Base-by-base conservation (phyloP, 1,284 basidiomycete species). In the Stygiomarasmius scandens region DNA sequence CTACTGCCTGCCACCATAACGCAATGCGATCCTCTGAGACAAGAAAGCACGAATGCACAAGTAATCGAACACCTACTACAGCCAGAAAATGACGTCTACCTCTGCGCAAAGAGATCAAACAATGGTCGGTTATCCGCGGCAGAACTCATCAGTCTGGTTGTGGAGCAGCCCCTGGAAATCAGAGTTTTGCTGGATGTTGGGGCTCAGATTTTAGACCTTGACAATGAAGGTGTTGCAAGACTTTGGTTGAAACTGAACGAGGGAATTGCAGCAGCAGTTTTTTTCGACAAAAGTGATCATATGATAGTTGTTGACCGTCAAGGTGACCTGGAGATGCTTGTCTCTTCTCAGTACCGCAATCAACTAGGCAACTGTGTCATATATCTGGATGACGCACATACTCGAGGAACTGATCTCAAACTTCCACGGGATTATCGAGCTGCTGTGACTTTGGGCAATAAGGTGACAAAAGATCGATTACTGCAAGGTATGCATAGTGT, bases 121-220 rank as follows among this genome's bases (percentile, higher is more conserved):
- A 71, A 68, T 1, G 62, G 65, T 5, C 64, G 63, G 12, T 61
- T 66, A 6, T 69, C 66, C 0, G 71, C 74, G 0, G 25, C n/a
- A 0, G 65, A 71, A 25, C 72, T 81, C 56, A 55, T 85, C 1
- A 12, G 69, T 0, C 55, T 68, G 6, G 16, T 84, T 2, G 66
- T 70, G 1, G 4, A 52, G 0, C 72, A 79, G 56, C 44, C 58
- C 0, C 76, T 74, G 0, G 63, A 71, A 14, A n/a, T 82, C 20
- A 72, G 69, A 9, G 79, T 84, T 1, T 61, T 84, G n/a, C 66
- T 85, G 16, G 82, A 84, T 41, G 79, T 84, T 12, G 83, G 83
- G 0, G 82, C 83, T 0, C 84, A 85, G 58, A 81, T 85, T 68
- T 66, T 85, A 8, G 83, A 85, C 47, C 63, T 82, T 38, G 64